Evolutionary conservation across 768 basidiomycete genomes (phyloP).

Genomic region (Hysterangium stoloniferum): DNA sequence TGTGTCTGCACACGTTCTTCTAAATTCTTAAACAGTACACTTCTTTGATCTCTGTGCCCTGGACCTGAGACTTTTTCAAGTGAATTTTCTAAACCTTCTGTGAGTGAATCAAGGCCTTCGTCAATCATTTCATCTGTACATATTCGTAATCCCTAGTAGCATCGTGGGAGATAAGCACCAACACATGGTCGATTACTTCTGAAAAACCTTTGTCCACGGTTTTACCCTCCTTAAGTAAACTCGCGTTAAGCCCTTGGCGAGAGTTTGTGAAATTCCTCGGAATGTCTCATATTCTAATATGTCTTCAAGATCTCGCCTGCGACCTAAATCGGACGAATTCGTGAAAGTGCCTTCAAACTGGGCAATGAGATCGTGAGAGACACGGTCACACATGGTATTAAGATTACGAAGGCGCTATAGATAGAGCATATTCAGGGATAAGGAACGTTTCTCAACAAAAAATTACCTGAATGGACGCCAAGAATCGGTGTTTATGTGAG

Average conservation of each 20-base stretch:
- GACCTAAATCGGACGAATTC: not conserved
- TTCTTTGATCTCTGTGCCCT: too few relatives aligned
- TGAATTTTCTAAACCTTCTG: too few relatives aligned
- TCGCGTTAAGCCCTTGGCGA: not conserved
- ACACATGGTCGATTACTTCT: too few relatives aligned
- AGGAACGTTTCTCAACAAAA: not conserved
- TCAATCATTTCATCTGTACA: not conserved
- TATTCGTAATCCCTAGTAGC: too few relatives aligned
- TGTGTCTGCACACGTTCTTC: too few relatives aligned
- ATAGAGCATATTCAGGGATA: not conserved
- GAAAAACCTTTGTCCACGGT: slow-evolving; percentile 9
- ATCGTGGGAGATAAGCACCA: too few relatives aligned
- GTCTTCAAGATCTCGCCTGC: too few relatives aligned
- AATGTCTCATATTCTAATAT: not conserved
- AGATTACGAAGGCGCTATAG: slow-evolving; percentile 6
- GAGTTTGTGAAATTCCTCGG: not conserved
- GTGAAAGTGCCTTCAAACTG: not conserved
- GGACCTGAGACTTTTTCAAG: too few relatives aligned
- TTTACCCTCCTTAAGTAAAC: not conserved
- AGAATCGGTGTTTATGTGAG: slow-evolving; percentile 38
- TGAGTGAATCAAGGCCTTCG: too few relatives aligned
- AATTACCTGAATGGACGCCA: slow-evolving; percentile 41
- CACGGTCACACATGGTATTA: not conserved
- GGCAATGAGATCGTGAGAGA: not conserved
- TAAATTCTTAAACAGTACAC: too few relatives aligned